Evolutionary conservation across 2,329 filamentous ascomycete genomes (phyloP).

Genomic region (Pestalotiopsis sp.): DNA sequence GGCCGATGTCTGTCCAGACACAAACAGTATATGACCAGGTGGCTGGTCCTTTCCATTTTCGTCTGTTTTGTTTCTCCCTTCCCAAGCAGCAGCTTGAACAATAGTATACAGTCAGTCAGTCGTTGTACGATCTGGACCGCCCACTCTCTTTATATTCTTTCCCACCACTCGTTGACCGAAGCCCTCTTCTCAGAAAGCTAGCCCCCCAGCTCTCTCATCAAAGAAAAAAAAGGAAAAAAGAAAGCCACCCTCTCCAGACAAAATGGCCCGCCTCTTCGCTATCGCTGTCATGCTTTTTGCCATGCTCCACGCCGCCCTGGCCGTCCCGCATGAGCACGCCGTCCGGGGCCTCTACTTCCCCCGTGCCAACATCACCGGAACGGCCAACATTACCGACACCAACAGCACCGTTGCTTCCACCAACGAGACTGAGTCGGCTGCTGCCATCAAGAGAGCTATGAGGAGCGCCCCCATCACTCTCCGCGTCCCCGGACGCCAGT

Average conservation of each 20-base stretch:
- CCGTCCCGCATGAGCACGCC: neutral
- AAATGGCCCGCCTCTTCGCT: slow-evolving; percentile 6
- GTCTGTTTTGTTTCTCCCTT: neutral
- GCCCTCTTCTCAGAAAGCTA: neutral
- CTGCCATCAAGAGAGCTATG: neutral
- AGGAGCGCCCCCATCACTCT: neutral
- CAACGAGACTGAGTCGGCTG: neutral
- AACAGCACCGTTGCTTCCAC: neutral
- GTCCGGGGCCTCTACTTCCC: neutral
- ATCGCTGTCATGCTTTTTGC: slow-evolving; percentile 5
- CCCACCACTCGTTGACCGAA: neutral
- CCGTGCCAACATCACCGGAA: neutral
- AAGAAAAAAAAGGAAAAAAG: neutral
- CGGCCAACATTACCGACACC: neutral
- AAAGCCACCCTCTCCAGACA: neutral
- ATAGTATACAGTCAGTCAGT: neutral
- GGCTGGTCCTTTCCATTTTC: neutral
- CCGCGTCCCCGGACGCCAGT: neutral
- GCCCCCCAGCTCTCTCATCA: neutral
- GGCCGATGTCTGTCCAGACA: neutral
- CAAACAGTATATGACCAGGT: neutral
- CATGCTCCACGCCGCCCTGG: slow-evolving; percentile 1
- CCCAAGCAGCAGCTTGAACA: neutral
- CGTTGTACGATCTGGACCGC: neutral
- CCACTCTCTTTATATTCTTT: neutral